phyloP scores from a whole-genome alignment of 768 basidiomycete species.

The Amanita inopinata region DNA sequence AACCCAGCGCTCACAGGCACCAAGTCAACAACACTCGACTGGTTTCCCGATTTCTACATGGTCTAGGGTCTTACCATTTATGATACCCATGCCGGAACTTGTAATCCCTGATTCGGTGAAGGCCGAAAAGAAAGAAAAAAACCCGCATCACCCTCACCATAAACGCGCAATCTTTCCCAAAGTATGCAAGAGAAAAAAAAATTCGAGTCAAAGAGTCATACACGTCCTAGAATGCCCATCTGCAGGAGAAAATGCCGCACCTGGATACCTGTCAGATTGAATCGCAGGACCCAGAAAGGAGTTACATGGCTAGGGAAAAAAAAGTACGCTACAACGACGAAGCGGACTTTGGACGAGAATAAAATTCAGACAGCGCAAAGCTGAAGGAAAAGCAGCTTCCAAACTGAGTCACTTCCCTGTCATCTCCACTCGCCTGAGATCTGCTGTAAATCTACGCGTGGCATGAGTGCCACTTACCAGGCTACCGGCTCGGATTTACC shows the following conservation, averaged over 20 bases:
- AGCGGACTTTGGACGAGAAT: slow-evolving; percentile 10
- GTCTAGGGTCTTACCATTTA: slow-evolving; percentile 33
- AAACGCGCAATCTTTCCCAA: slow-evolving; percentile 4
- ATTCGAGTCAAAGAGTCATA: not conserved
- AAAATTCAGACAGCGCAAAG: slow-evolving; percentile 22
- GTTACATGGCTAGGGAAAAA: too few relatives aligned
- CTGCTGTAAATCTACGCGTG: slow-evolving; percentile 5
- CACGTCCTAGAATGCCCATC: not conserved
- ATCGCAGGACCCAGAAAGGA: too few relatives aligned
- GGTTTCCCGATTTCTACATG: slow-evolving; percentile 32
- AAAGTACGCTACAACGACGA: not conserved
- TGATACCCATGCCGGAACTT: slow-evolving; percentile 32
- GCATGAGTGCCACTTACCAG: slow-evolving; percentile 4
- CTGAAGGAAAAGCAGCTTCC: slow-evolving; percentile 18
- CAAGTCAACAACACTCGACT: slow-evolving; percentile 33
- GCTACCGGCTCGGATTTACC: slow-evolving; percentile 5
- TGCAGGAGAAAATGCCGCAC: too few relatives aligned
- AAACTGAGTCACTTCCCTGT: slow-evolving; percentile 11
- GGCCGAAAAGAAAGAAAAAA: slow-evolving; percentile 29
- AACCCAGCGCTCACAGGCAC: slow-evolving; percentile 36
- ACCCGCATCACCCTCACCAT: slow-evolving; percentile 5
- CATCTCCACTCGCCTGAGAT: not conserved
- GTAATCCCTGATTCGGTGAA: slow-evolving; percentile 41
- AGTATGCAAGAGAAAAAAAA: slow-evolving; percentile 1
- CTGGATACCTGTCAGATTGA: too few relatives aligned